These are phyloP conservation scores for Candida glucosophila DNA, from an alignment of 1,139 yeast species.

Conservation along the genomic window DNA sequence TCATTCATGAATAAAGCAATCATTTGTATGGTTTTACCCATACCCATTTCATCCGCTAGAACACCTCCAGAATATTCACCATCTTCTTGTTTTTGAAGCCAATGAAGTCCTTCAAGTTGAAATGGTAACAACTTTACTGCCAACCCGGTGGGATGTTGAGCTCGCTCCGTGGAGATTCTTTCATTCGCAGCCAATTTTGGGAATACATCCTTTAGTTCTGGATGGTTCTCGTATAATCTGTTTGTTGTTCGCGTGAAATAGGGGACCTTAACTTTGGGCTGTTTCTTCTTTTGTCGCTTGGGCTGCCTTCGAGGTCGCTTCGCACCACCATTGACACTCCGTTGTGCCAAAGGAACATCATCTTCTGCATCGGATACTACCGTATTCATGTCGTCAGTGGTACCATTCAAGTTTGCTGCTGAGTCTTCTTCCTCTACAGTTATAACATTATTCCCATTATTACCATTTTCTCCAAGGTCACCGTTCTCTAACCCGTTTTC, in stretches of 20 bases:
- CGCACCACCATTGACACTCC: too few relatives aligned
- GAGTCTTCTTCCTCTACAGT: too few relatives aligned
- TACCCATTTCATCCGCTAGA: conserved; percentile 99
- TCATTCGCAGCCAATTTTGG: conserved; percentile 48
- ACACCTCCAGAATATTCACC: conserved; percentile 81
- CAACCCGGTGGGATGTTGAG: conserved; percentile 77
- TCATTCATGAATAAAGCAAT: conserved; percentile 79
- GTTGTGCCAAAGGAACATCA: conserved; percentile 17
- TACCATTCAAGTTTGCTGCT: too few relatives aligned
- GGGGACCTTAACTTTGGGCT: conserved; percentile 51
- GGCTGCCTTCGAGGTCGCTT: conserved; percentile 4
- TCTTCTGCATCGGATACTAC: too few relatives aligned
- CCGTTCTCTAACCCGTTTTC: conserved; percentile 16
- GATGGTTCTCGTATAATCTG: conserved; percentile 65
- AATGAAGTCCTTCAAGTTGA: conserved; percentile 85
- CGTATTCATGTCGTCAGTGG: too few relatives aligned
- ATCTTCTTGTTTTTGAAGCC: conserved; percentile 80
- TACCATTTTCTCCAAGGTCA: conserved; percentile 14
- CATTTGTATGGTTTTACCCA: conserved; percentile 97
- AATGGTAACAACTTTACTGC: conserved; percentile 71
- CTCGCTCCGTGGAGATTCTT: conserved; percentile 45
- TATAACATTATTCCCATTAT: too few relatives aligned
- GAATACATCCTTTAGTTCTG: conserved; percentile 66
- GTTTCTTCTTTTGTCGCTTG: conserved; percentile 21
- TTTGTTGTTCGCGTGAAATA: conserved; percentile 61